phyloP scores from a whole-genome alignment of 306 rosid genomes.

The Vachellia collinsii region DNA sequence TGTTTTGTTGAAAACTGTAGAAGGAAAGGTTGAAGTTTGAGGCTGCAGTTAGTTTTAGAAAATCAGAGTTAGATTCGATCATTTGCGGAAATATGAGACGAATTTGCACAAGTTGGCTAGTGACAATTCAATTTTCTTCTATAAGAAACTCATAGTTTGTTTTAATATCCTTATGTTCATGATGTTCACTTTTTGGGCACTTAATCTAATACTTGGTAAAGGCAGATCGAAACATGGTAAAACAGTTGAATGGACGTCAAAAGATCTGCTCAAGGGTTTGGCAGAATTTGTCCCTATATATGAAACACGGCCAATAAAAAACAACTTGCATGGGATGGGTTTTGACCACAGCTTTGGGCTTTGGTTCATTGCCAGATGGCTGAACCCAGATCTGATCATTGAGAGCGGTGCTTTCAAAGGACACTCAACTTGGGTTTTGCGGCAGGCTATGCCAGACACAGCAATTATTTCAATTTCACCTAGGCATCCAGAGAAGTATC shows the following conservation, averaged over 20 bases:
- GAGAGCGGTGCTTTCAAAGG: constrained; percentile 99
- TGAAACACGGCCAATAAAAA: constrained; percentile 84
- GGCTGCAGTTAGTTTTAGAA: constrained; percentile 10
- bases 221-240: constrained; percentile 99
- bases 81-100: neutral
- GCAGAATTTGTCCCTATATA: constrained; percentile 93
- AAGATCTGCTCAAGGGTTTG: constrained; percentile 84
- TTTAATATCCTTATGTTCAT: constrained; percentile 31
- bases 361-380: constrained; percentile 91
- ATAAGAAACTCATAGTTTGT: constrained; percentile 31
- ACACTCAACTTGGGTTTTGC: constrained; percentile 97
- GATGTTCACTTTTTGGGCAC: constrained; percentile 44
- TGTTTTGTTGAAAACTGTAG: neutral
- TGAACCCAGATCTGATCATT: constrained; percentile 91
- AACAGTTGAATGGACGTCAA: constrained; percentile 91
- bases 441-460: constrained; percentile 91
- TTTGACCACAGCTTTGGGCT: constrained; percentile 99
- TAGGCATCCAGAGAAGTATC: constrained; percentile 94
- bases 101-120: neutral
- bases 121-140: constrained; percentile 4
- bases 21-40: constrained; percentile 28
- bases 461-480: constrained; percentile 84
- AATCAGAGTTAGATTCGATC: neutral
- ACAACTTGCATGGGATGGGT: constrained; percentile 95
- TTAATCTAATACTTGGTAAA: constrained; percentile 82